Percentiles rank a stretch among this genome's conserved stretches.
These are phyloP conservation scores for Edaphochlamys debaryana DNA, from an alignment of 139 green algal genomes.

Conservation along the genomic window DNA sequence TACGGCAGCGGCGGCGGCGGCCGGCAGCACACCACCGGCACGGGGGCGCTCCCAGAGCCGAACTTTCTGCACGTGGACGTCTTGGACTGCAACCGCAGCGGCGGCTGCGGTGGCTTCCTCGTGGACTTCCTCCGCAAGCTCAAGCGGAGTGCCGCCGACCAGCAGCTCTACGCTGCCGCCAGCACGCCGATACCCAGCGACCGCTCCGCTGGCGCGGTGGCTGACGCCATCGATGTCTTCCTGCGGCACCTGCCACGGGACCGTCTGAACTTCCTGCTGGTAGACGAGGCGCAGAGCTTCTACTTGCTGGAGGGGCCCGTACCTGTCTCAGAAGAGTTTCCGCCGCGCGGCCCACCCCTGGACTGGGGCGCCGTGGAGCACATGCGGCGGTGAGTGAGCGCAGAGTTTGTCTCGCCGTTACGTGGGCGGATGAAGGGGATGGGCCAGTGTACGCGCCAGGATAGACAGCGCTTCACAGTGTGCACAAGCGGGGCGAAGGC, in stretches of 20 bases:
- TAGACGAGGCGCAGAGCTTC: no score
- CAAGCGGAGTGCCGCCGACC: not conserved
- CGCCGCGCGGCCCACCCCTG: not conserved
- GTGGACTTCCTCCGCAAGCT: no score
- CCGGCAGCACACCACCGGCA: not conserved
- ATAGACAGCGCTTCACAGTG: not conserved
- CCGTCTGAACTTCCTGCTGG: no score
- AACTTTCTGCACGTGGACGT: conserved; percentile 26
- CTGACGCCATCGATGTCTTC: not conserved
- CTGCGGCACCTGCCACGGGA: no score
- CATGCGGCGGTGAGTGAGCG: conserved; percentile 12
- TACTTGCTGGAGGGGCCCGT: not conserved
- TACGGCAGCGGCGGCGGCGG: conserved; percentile 2
- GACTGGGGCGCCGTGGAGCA: not conserved
- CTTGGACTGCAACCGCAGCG: not conserved
- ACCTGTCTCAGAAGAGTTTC: not conserved
- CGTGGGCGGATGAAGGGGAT: not conserved
- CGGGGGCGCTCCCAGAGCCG: not conserved
- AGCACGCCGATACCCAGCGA: no score
- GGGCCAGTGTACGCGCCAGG: not conserved
- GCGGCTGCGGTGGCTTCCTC: not conserved
- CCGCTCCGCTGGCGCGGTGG: not conserved
- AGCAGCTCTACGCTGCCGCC: no score
- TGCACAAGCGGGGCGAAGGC: not conserved
- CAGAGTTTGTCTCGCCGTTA: not conserved